Base-by-base conservation (phyloP, 2,329 filamentous ascomycete genomes). In the Claviceps digitariae region DNA sequence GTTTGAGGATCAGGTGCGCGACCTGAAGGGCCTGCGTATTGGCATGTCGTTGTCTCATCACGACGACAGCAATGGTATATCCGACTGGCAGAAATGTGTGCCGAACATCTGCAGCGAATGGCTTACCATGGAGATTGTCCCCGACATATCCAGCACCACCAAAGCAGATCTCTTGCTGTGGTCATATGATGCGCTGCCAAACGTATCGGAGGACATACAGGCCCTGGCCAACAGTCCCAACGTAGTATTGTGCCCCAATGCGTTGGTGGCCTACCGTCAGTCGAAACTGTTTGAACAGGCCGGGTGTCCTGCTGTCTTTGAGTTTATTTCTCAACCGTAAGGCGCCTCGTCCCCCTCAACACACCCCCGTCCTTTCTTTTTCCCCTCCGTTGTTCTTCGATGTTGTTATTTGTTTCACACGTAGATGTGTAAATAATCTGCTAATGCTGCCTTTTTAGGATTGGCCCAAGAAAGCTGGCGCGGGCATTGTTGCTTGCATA, bases 121-220 rank as follows among this genome's bases (percentile, higher is more conserved):
- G 66, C 61, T 72, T 1, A 54, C 57, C 2, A 57, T 68, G 57
- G 61, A 68, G 13, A 29, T 69, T 3, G 51, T 63, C 9, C 34
- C 58, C 3, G 34, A 49, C 36, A 31, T 49, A 10, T 54, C 56
- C 1, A 55, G 45, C 1, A 44, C 59, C 1, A 48, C 53, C 3
- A 50, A 52, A 1, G 62, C 62, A 13, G 65, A 66, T 41, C 52
- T 67, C 44, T 53, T 64, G 2, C 51, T 67, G 5, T 62, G 58
- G 48, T 49, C 47, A 12, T 50, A 50, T 23, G 36, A 50, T 8
- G 48, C 48, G 36, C 23, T 50, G 36, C 48, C 48, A 8, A 50
- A 20, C 15, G 23, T 50, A 13, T 50, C 48, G 23, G 48, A 50
- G 36, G 48, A 50, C 2, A 41, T 50, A 4, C 48, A 41, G 36